A percentile compares a stretch with the other conserved stretches of the same genome.
Conservation (phyloP, 2,329 filamentous ascomycete genomes). For the Teratosphaeria epicoccoides region DNA sequence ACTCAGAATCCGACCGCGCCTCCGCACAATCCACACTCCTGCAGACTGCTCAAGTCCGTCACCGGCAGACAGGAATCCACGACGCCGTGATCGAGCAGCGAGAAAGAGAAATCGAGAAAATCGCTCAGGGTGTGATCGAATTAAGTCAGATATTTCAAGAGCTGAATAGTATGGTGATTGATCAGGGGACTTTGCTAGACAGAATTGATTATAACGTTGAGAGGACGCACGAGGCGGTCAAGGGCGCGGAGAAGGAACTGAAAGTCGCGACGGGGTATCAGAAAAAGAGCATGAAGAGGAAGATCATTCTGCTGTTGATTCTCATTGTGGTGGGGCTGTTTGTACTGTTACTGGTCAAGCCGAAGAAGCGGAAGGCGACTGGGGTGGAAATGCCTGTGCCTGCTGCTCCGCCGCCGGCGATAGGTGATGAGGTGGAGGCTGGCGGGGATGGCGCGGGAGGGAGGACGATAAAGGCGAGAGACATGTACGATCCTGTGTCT, state of each 20-base stretch:
- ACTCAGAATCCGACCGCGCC: constrained; percentile 85
- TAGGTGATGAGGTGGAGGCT: background rate
- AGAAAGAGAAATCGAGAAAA: constrained; percentile 94
- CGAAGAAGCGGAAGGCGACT: constrained; percentile 38
- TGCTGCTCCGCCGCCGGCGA: background rate
- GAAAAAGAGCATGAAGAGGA: constrained; percentile 75
- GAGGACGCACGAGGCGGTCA: constrained; percentile 85
- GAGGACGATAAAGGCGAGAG: background rate
- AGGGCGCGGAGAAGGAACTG: constrained; percentile 84
- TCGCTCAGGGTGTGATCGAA: constrained; percentile 96
- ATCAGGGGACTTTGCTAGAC: constrained; percentile 42
- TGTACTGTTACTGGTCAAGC: constrained; percentile 72
- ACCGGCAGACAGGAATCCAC: constrained; percentile 56
- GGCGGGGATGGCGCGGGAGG: background rate
- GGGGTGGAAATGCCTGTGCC: background rate
- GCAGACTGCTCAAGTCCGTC: constrained; percentile 51
- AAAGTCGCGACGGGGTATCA: constrained; percentile 83
- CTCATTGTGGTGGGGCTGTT: constrained; percentile 78
- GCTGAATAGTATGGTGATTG: constrained; percentile 73
- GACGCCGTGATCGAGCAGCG: constrained; percentile 81
- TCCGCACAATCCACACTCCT: constrained; percentile 85
- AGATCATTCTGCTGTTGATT: constrained; percentile 80
- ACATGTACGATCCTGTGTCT: background rate
- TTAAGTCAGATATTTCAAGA: constrained; percentile 94
- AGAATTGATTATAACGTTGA: constrained; percentile 78